These are phyloP conservation scores for Pleurotus ostreatus DNA, from an alignment of 768 basidiomycete species.

Conservation along the genomic window DNA sequence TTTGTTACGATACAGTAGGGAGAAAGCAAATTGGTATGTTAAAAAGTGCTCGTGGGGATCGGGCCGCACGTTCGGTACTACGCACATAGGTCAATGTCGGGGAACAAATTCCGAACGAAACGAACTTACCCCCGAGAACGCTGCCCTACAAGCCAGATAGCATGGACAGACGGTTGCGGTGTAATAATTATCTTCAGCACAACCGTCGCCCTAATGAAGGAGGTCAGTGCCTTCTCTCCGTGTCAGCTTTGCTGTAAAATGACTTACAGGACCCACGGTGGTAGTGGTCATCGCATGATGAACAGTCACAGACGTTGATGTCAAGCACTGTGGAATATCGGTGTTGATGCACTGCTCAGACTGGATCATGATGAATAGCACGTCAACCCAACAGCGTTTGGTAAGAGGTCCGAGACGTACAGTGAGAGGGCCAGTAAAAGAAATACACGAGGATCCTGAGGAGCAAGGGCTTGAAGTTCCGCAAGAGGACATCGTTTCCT, in stretches of 20 bases:
- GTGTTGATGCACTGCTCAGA: not conserved
- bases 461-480: slow-evolving; percentile 1
- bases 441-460: not conserved
- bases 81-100: not conserved
- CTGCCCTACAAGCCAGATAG: not conserved
- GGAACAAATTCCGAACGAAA: not conserved
- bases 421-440: not conserved
- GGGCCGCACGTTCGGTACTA: not conserved
- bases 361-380: not conserved
- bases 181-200: not conserved
- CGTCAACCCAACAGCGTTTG: not conserved
- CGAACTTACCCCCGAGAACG: not conserved
- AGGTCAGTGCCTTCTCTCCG: too few species aligned
- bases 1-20: too few species aligned
- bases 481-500: not conserved
- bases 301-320: not conserved
- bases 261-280: not conserved
- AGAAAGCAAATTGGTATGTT: too few species aligned
- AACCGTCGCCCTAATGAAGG: not conserved
- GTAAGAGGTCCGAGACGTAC: not conserved
- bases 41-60: not conserved
- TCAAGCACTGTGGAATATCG: not conserved
- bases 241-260: not conserved
- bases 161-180: not conserved
- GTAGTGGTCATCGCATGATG: not conserved